Conservation (phyloP, 192 early-diverging fungal genomes). For the Umbelopsis ramanniana region DNA sequence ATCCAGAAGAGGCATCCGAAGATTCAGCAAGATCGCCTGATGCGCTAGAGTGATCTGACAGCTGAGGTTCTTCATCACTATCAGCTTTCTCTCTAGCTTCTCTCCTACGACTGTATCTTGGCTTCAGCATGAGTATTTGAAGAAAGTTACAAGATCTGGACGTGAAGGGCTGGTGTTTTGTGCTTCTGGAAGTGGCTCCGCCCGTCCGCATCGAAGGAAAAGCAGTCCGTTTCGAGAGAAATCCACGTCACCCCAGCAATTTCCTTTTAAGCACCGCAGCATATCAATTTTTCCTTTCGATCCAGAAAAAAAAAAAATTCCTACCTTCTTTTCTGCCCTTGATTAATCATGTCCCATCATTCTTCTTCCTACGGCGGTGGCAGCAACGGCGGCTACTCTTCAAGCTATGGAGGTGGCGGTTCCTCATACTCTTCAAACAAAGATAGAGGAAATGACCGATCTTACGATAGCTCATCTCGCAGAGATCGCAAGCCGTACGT, state of each 20-base stretch:
- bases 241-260: conserved; percentile 4
- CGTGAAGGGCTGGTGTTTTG: not conserved
- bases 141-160: not conserved
- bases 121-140: not conserved
- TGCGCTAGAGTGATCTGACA: conserved; percentile 2
- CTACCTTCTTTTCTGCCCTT: not conserved
- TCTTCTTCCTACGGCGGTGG: conserved; percentile 34
- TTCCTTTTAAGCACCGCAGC: not conserved
- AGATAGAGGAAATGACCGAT: conserved; percentile 47
- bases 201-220: no score
- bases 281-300: not conserved
- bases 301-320: not conserved
- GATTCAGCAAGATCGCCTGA: conserved; percentile 1
- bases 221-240: not conserved
- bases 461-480: conserved; percentile 32
- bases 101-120: conserved; percentile 9
- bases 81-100: not conserved
- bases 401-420: conserved; percentile 29
- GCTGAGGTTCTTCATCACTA: not conserved
- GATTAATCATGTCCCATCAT: conserved; percentile 9
- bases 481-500: conserved; percentile 29
- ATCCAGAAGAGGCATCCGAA: not conserved
- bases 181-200: not conserved
- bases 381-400: conserved; percentile 32
- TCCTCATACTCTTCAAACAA: conserved; percentile 26